Base-by-base conservation (phyloP, 2,329 filamentous ascomycete genomes). In the Lanzia echinophila region DNA sequence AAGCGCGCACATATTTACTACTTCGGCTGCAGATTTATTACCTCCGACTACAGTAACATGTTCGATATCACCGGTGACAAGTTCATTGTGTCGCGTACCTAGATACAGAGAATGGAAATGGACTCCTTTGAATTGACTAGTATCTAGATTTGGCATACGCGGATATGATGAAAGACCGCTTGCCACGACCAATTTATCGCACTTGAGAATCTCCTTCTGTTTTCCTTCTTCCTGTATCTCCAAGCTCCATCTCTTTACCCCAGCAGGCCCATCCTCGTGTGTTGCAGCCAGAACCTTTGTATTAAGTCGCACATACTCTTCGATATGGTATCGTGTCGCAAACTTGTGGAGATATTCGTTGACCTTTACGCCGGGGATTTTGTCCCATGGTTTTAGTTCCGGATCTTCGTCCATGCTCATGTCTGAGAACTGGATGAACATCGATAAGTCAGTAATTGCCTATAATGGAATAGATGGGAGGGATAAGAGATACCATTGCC, bases 341-440 rank as follows among this genome's bases (percentile, higher is more conserved):
- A 60, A 61, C 3, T 48, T 19, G 7, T 57, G 56, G n/a, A 61
- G 53, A 46, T 61, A 61, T 17, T 58, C 44, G 20, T 59, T 43
- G 11, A 60, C 49, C n/a, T 43, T 57, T 15, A 45, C 11, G 15
- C 20, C 53, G 2, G 56, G 36, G 39, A 59, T 47, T n/a, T 47
- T 50, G 2, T 22, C 38, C 54, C 53, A 55, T 36, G 39, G 44
- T 15, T 55, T 20, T 24, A 56, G 8, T 3, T 41, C 50, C 17
- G 50, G 32, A 47, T 53, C 50, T n/a, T 53, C 50, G 11, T 53
- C 50, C 58, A 60, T 60, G 11, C 84, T 83, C 57, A 87, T 88
- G 61, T 88, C 87, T 0, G 82, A 82, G 62, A 80, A 90, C 67
- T n/a, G n/a, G n/a, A n/a, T n/a, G n/a, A n/a, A n/a, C n/a, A n/a